Percentiles rank a stretch among this genome's conserved stretches.
phyloP scores from a whole-genome alignment of 495 filamentous ascomycete genomes.

The Hypoxylon trugodes region DNA sequence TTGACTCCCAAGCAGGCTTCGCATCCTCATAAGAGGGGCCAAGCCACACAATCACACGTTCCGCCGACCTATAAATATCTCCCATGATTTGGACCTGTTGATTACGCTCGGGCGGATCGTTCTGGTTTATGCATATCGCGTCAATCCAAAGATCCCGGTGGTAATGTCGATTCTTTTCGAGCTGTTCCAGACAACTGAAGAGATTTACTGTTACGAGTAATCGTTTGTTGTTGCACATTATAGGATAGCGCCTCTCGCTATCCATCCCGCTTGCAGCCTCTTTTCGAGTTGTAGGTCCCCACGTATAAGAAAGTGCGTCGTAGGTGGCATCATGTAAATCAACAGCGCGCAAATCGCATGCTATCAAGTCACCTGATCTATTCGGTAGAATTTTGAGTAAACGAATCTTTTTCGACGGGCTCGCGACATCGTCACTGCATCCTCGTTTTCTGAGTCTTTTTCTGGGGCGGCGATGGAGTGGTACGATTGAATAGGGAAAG shows the following conservation, averaged over 20 bases:
- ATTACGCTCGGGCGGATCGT: slow-evolving; percentile 28
- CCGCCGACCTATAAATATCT: slow-evolving; percentile 32
- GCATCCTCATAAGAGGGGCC: slow-evolving; percentile 26
- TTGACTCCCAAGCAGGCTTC: slow-evolving; percentile 20
- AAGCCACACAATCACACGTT: slow-evolving; percentile 39
- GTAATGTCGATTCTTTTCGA: slow-evolving; percentile 8
- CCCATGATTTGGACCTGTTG: slow-evolving; percentile 41
- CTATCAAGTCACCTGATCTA: slow-evolving; percentile 11
- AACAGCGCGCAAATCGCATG: slow-evolving; percentile 12
- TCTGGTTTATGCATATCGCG: slow-evolving; percentile 42
- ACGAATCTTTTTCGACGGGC: slow-evolving; percentile 16
- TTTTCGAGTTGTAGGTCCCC: slow-evolving; percentile 15
- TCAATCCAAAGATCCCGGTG: slow-evolving; percentile 35
- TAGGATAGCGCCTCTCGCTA: background rate
- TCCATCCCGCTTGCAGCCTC: slow-evolving; percentile 1
- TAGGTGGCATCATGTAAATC: slow-evolving; percentile 15
- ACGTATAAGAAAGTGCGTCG: slow-evolving; percentile 41
- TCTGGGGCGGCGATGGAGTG: background rate
- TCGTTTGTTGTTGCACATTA: slow-evolving; percentile 5
- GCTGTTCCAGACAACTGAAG: slow-evolving; percentile 31
- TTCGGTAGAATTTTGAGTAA: slow-evolving; percentile 23
- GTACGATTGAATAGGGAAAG: slow-evolving; percentile 21
- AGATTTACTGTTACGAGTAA: slow-evolving; percentile 33
- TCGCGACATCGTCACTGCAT: background rate
- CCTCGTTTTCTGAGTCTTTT: background rate